Conservation (phyloP, 768 basidiomycete species). For the Leccinum arenicola region DNA sequence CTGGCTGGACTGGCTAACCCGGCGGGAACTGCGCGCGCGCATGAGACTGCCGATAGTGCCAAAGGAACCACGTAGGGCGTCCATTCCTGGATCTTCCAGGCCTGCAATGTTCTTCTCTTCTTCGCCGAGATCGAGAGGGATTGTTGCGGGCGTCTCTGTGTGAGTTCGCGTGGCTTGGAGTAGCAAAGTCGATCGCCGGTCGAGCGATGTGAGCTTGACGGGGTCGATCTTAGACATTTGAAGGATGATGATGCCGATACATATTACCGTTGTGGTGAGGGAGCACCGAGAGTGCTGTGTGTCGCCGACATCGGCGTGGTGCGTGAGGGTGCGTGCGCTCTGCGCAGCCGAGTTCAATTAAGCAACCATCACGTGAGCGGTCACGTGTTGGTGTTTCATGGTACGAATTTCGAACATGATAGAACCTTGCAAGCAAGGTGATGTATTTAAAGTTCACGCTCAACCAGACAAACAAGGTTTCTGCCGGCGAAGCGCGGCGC, state of each 20-base stretch:
- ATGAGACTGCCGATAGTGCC: slow-evolving; percentile 92
- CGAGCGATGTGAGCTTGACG: slow-evolving; percentile 69
- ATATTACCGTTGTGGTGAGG: slow-evolving; percentile 50
- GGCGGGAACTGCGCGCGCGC: slow-evolving; percentile 55
- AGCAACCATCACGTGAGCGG: no score
- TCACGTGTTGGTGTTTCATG: no score
- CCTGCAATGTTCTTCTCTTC: slow-evolving; percentile 65
- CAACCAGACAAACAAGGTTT: no score
- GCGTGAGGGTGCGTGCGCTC: no score
- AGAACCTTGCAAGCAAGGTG: no score
- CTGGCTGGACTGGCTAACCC: slow-evolving; percentile 48
- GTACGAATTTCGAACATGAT: no score
- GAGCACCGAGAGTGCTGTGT: no score
- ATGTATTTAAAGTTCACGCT: no score
- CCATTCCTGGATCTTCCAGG: slow-evolving; percentile 89
- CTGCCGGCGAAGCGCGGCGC: no score
- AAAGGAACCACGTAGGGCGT: slow-evolving; percentile 86
- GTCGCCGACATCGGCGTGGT: no score
- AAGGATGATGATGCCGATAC: slow-evolving; percentile 89
- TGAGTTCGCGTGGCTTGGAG: slow-evolving; percentile 78
- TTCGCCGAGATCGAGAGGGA: slow-evolving; percentile 33
- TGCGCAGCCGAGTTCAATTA: no score
- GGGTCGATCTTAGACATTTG: slow-evolving; percentile 97
- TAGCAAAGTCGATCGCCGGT: slow-evolving; percentile 85
- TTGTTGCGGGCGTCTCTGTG: slow-evolving; percentile 49